Evolutionary conservation across 2,329 filamentous ascomycete species (phyloP), one percentile per base, ranked within the genome.

Genomic region (Fusarium virguliforme): DNA sequence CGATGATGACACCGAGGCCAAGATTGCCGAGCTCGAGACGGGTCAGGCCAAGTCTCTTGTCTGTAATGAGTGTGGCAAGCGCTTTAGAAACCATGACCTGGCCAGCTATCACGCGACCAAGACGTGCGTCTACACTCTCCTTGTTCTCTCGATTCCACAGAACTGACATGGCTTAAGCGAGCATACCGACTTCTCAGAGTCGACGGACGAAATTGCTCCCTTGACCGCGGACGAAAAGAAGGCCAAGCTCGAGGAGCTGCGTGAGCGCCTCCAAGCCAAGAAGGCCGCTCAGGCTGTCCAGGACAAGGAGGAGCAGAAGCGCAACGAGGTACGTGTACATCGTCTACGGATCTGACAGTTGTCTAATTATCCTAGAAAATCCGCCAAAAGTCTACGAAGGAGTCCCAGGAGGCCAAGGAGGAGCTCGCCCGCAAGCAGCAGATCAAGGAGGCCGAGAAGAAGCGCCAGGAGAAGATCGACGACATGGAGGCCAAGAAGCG

Each of bases 1-100:
- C 8, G 86, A 85, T 3, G 85, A 70, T 13, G 84, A 70, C 1
- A 85, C 84, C 6, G 83, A 84, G 51, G 85, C 87, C 35, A 85
- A 92, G 74, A 88, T 89, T 10, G 87, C 90, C 6, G 87, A 89
- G n/a, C 84, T 95, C 3, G 86, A 92, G 75, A 88, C 89, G 2
- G 93, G 92, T 65, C 89, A 91, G 62, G 93, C 94, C 62, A 89
- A 90, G 77, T 97, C 94, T 54, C 89, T 98, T 61, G 88, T 97
- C 56, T 99, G 96, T 87, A 96, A 97, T 72, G 95, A 98, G 62
- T 99, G 96, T 79, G 92, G 92, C 78, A 98, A 97, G 87, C 92
- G 90, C 79, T 97, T 99, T 82, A 88, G 93, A 73, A 94, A 90
- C 76, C 89, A 92, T 71, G 90, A 90, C 28, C 89, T 95, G 73